Base-by-base conservation (phyloP, 2,329 filamentous ascomycete species). In the Colletotrichum sp. region DNA sequence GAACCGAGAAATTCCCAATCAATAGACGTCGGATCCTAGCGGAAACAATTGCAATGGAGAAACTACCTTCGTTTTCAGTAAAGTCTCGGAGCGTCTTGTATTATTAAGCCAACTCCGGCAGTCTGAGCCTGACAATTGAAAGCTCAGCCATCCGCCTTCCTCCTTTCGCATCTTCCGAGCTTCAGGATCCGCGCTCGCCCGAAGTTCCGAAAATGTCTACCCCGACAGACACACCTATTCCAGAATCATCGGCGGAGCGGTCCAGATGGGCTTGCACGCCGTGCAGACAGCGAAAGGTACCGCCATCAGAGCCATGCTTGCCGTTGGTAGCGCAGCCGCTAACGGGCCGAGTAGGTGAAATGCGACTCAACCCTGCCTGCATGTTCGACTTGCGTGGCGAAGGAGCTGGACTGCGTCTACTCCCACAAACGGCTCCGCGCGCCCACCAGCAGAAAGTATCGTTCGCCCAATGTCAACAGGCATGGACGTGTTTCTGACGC, bases 211-310 rank as follows among this genome's bases (percentile, higher is more conserved):
- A 13, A 6, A 52, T 52, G 44, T 52, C 44, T 21, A 52, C 44
- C 0, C 44, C n/a, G 44, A 52, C 44, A 21, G 44, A 52, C 1
- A 52, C n/a, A 52, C 3, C n/a, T 21, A 21, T 21, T 1, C 44
- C 44, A 1, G 0, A 21, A 52, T 2, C 18, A 0, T 52, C 44
- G 6, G 6, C 0, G n/a, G 44, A 21, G 44, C 44, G 44, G n/a
- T 52, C 44, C 10, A 21, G 44, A 52, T 52, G n/a, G 44, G 44
- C 44, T 52, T 52, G 44, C n/a, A 52, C 44, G 3, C 44, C 44
- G 10, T 52, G 44, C n/a, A 52, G 44, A 3, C 44, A 52, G 44
- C 6, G 44, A 21, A 52, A 52, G n/a, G 44, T 49, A 30, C 28
- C 5, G 8, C 5, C 39, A 10, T 44, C 18, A 18, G 16, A 8